Conservation (phyloP, 805 yeast species). For the Alloascoidea hylecoeti region DNA sequence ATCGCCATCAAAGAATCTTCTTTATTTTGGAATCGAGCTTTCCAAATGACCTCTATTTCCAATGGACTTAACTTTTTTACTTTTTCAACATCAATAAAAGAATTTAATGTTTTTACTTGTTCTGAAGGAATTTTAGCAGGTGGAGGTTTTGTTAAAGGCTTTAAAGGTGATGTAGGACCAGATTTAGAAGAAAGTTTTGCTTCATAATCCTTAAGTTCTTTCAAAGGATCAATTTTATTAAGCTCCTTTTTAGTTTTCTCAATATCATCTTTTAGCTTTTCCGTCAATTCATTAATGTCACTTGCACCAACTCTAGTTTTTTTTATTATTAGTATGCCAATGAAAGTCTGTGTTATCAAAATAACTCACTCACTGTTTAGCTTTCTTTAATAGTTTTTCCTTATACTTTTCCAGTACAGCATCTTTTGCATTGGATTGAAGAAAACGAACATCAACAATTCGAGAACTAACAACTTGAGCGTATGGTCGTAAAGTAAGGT, state of each 20-base stretch:
- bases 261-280: slow-evolving; percentile 46
- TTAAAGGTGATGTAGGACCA: slow-evolving; percentile 6
- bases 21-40: slow-evolving; percentile 60
- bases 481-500: too few relatives aligned
- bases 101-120: slow-evolving; percentile 46
- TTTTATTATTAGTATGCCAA: slow-evolving; percentile 2
- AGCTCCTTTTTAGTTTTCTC: slow-evolving; percentile 39
- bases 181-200: slow-evolving; percentile 10
- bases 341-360: background rate
- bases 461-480: too few relatives aligned
- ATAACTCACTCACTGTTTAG: slow-evolving; percentile 12
- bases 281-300: slow-evolving; percentile 45
- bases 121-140: slow-evolving; percentile 23
- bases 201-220: slow-evolving; percentile 24
- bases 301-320: slow-evolving; percentile 23
- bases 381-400: slow-evolving; percentile 25
- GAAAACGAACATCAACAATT: background rate
- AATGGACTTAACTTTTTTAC: slow-evolving; percentile 34
- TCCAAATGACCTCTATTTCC: slow-evolving; percentile 78
- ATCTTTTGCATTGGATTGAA: slow-evolving; percentile 8
- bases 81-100: slow-evolving; percentile 62
- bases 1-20: slow-evolving; percentile 54
- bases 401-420: slow-evolving; percentile 24
- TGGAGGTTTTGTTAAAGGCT: slow-evolving; percentile 13
- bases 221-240: slow-evolving; percentile 52